Percentiles rank a stretch among this genome's conserved stretches.
Conservation (phyloP, 495 filamentous ascomycete genomes). For the Penicillium silybi region DNA sequence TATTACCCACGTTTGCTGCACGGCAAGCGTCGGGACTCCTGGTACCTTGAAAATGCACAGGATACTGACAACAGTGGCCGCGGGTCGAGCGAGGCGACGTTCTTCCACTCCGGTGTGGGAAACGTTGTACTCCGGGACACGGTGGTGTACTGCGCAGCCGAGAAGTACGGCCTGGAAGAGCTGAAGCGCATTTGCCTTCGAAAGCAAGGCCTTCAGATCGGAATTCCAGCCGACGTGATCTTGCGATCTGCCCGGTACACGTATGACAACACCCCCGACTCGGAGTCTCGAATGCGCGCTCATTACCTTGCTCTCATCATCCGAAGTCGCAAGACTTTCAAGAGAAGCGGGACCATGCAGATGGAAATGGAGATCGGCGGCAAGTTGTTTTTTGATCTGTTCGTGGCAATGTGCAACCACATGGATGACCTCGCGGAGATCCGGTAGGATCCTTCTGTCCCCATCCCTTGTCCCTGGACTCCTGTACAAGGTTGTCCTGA, state of each 20-base stretch:
- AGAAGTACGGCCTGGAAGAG: slow-evolving; percentile 78
- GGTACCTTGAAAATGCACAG: slow-evolving; percentile 65
- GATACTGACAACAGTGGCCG: slow-evolving; percentile 45
- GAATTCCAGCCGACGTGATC: slow-evolving; percentile 82
- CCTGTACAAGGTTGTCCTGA: background rate
- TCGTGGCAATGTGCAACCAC: slow-evolving; percentile 96
- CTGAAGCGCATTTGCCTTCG: slow-evolving; percentile 83
- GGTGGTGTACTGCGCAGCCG: slow-evolving; percentile 85
- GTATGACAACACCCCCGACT: slow-evolving; percentile 90
- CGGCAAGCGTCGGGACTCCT: slow-evolving; percentile 48
- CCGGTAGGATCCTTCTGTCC: slow-evolving; percentile 25
- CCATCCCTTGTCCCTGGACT: background rate
- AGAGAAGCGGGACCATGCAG: slow-evolving; percentile 95
- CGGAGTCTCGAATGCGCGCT: slow-evolving; percentile 83
- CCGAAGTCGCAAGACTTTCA: slow-evolving; percentile 88
- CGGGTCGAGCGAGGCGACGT: slow-evolving; percentile 67
- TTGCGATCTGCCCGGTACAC: slow-evolving; percentile 86
- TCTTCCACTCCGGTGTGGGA: slow-evolving; percentile 64
- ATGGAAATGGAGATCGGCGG: slow-evolving; percentile 92
- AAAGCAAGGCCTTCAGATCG: slow-evolving; percentile 86
- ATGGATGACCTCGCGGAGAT: slow-evolving; percentile 81
- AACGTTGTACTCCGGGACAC: slow-evolving; percentile 82
- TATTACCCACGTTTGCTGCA: slow-evolving; percentile 56
- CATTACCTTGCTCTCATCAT: slow-evolving; percentile 94
- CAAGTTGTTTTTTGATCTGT: slow-evolving; percentile 94